phyloP scores from a whole-genome alignment of 345 rosid species.

The Dipteronia dyeriana region DNA sequence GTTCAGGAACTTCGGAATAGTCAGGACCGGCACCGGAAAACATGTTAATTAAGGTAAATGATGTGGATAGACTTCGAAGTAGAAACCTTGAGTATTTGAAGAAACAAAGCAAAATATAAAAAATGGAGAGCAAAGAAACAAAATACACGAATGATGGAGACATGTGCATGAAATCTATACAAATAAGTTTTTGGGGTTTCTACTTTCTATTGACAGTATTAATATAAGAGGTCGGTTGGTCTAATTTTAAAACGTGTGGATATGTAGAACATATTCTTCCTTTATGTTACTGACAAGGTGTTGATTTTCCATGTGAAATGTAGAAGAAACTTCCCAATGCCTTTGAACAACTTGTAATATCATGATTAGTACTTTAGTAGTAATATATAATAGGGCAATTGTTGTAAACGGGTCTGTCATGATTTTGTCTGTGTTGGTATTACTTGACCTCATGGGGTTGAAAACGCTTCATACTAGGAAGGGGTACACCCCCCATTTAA shows the following conservation, averaged over 20 bases:
- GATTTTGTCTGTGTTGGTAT: too few species aligned
- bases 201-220: too few species aligned
- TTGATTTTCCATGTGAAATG: not conserved
- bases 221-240: not conserved
- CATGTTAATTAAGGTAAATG: not conserved
- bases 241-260: not conserved
- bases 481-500: too few species aligned
- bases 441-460: too few species aligned
- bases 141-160: not conserved
- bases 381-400: too few species aligned
- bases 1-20: too few species aligned
- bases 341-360: too few species aligned
- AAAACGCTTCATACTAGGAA: too few species aligned
- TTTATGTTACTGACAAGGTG: not conserved
- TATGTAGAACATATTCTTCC: not conserved
- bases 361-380: too few species aligned
- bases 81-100: not conserved
- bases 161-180: not conserved
- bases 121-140: not conserved
- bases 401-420: too few species aligned
- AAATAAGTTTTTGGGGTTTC: not conserved
- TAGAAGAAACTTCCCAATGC: too few species aligned
- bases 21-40: too few species aligned
- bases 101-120: not conserved
- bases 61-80: not conserved